Percentiles rank a stretch among this genome's conserved stretches.
These are phyloP conservation scores for Populus pruinosa DNA, from an alignment of 345 rosid genomes.

Conservation along the genomic window DNA sequence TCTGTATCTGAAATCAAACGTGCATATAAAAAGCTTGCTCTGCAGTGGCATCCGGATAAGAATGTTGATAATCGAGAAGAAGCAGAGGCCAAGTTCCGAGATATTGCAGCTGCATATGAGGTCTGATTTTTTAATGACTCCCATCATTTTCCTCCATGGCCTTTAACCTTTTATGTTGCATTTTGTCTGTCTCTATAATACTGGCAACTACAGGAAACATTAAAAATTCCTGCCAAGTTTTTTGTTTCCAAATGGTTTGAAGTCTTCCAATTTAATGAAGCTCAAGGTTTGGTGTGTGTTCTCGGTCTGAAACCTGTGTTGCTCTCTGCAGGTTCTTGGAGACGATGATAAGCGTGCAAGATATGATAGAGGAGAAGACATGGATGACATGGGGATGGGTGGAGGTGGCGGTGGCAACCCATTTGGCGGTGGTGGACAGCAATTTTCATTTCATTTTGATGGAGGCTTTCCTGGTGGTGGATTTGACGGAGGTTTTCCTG, in stretches of 20 bases:
- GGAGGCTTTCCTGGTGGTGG: conserved; percentile 92
- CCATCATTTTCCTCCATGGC: too few relatives aligned
- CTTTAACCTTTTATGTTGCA: too few relatives aligned
- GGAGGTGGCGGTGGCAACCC: conserved; percentile 63
- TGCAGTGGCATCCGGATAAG: conserved; percentile 99
- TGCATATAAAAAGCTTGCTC: conserved; percentile 93
- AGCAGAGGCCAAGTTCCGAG: conserved; percentile 87
- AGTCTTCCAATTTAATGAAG: too few relatives aligned
- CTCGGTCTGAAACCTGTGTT: background rate
- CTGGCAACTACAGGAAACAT: too few relatives aligned
- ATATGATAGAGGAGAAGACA: conserved; percentile 92
- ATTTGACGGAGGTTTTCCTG: conserved; percentile 62
- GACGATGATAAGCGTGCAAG: conserved; percentile 88
- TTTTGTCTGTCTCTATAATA: too few relatives aligned
- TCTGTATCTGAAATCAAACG: conserved; percentile 80
- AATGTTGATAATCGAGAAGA: conserved; percentile 90
- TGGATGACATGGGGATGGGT: conserved; percentile 87
- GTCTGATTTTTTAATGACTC: conserved; percentile 27
- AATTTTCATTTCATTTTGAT: conserved; percentile 72
- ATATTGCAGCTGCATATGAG: conserved; percentile 98
- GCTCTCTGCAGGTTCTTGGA: conserved; percentile 58
- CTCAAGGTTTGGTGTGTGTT: background rate
- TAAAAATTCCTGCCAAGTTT: background rate
- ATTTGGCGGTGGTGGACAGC: conserved; percentile 79
- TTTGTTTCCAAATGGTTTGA: background rate